Evolutionary conservation across 2,329 filamentous ascomycete genomes (phyloP), one percentile per base, ranked within the genome.

Genomic region (Aspergillus vadensis): DNA sequence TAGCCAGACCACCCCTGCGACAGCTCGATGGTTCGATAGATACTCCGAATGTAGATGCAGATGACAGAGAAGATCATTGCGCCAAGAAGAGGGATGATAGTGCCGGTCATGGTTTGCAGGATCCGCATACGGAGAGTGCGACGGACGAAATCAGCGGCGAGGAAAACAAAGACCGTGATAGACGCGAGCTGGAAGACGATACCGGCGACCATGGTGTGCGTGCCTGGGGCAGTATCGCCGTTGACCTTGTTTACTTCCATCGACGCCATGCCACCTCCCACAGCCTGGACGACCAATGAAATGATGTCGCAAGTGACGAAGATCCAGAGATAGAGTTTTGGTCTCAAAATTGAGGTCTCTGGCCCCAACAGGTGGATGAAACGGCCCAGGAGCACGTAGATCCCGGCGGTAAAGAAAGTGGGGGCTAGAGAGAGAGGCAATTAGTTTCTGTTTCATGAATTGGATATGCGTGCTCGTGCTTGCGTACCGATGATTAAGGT

Each of bases 131-230:
- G 67, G 49, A 70, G 30, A 3, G 73, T 69, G 10, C 80, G 75
- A 6, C 73, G 69, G 21, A 85, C 69, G 66, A 85, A 86, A 51
- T 77, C 75, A 4, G 63, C 72, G 3, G 85, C 79, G 41, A 82
- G 74, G 65, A 70, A 61, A 48, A 79, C 79, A 70, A 88, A 88
- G 58, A 83, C 60, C 32, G 80, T 76, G 58, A 88, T 81, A 5
- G 83, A 82, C 58, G 79, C 76, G 43, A 88, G 82, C 66, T 88
- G 86, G 58, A 87, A 79, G n/a, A 81, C 76, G 19, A 88, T 82
- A 14, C 86, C 86, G 1, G 80, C 81, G 48, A 84, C 77, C 69
- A 82, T 80, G 58, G 82, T 74, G 65, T 83, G 67, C 43, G 82
- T 81, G 32, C 81, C 82, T 10, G 72, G 73, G n/a, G 78, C 68